Base-by-base conservation (phyloP, 2,329 filamentous ascomycete genomes). In the Biscogniauxia marginata region DNA sequence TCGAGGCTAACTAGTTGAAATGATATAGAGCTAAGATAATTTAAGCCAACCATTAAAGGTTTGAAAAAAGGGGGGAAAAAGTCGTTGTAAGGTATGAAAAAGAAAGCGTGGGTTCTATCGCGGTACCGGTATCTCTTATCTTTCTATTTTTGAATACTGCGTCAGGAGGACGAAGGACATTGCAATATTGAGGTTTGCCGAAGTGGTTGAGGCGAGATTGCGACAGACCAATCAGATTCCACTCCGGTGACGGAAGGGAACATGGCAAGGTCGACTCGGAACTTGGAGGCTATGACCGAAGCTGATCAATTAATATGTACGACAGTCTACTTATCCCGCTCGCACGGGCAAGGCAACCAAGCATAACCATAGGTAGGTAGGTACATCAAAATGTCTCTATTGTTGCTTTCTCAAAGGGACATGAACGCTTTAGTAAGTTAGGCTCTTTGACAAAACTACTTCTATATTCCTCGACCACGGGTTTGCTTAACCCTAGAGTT, bases 181-280 rank as follows among this genome's bases (percentile, higher is more conserved):
- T 11, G 30, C n/a, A 16, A 39, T 11, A 2, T 39, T 39, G 30
- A 39, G n/a, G n/a, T 16, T 39, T 39, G 30, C 30, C 30, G 30
- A 39, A 39, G 30, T 39, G 30, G 30, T 39, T 39, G n/a, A 39
- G 30, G n/a, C 30, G 30, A 49, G 46, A 13, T 47, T 47, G 23
- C 23, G 9, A 23, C 21, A 47, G 47, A 45, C 60, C 58, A 61
- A 61, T 63, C 49, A 59, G 19, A 48, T 24, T 16, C 34, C 50
- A 47, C 25, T 59, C 60, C 60, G 60, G 57, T 61, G 46, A 59
- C 60, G 58, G 58, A 59, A 56, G 20, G 19, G 21, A 21, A 19
- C 49, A 24, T 46, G 49, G 3, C 4, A 16, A 44, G 22, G 16
- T 34, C 18, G 9, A 16, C n/a, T 13, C n/a, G 24, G 7, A 30